A percentile compares a stretch with the other conserved stretches of the same genome.
These are phyloP conservation scores for Fusarium ambrosium DNA, from an alignment of 2,329 filamentous ascomycete species.

Conservation along the genomic window DNA sequence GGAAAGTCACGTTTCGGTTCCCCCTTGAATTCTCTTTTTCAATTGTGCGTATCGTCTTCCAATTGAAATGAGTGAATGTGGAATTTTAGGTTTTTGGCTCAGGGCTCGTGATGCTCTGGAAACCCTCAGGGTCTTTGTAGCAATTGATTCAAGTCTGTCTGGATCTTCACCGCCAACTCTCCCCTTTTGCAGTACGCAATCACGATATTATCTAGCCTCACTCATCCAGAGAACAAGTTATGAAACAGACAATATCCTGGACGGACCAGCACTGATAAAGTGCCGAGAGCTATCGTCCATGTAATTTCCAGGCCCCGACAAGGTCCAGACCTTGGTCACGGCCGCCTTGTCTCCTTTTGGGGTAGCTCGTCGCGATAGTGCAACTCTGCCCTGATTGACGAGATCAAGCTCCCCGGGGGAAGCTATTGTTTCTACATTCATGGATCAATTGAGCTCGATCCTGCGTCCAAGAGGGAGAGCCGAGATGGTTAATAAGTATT, in stretches of 20 bases:
- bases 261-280: neutral
- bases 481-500: conserved; percentile 6
- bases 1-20: conserved; percentile 13
- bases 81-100: neutral
- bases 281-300: neutral
- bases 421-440: neutral
- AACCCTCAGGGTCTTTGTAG: neutral
- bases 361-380: conserved; percentile 3
- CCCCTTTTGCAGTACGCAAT: neutral
- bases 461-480: neutral
- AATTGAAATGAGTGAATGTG: conserved; percentile 1
- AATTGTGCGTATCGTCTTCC: neutral
- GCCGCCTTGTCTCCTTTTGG: neutral
- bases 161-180: neutral
- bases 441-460: conserved; percentile 2
- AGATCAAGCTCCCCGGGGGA: neutral
- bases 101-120: neutral
- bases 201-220: neutral
- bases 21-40: neutral
- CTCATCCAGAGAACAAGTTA: neutral
- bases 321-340: conserved; percentile 9
- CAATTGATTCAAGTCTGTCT: neutral
- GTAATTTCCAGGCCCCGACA: neutral
- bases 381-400: neutral
- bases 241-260: neutral